These are phyloP conservation scores for Hygrophila difformis DNA, from an alignment of 257 asterid genomes.

Conservation along the genomic window DNA sequence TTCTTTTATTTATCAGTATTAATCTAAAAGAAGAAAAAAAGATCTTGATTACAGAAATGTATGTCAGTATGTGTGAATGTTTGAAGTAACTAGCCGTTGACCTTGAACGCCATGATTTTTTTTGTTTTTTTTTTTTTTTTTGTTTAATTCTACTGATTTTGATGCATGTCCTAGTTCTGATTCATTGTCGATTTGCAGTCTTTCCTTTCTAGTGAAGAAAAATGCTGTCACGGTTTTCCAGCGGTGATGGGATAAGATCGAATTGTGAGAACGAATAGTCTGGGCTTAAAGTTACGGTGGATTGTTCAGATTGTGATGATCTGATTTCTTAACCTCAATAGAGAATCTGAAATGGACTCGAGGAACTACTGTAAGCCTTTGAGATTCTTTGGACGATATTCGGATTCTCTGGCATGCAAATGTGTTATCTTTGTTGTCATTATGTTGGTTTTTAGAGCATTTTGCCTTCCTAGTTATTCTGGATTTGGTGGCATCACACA, in stretches of 20 bases:
- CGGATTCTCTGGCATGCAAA: slow-evolving; percentile 51
- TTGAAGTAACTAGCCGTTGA: background rate
- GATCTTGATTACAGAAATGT: too few relatives aligned
- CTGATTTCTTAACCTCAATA: slow-evolving; percentile 9
- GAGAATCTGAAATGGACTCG: slow-evolving; percentile 43
- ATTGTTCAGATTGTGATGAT: slow-evolving; percentile 9
- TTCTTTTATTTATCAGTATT: background rate
- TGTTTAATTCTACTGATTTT: too few relatives aligned
- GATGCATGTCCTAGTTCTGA: too few relatives aligned
- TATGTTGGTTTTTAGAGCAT: slow-evolving; percentile 40
- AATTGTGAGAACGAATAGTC: slow-evolving; percentile 7
- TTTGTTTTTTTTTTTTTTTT: too few relatives aligned
- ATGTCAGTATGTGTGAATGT: background rate
- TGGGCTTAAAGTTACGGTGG: slow-evolving; percentile 3
- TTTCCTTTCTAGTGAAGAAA: slow-evolving; percentile 14
- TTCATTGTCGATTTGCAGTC: background rate
- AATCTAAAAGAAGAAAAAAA: too few relatives aligned
- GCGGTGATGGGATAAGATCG: background rate
- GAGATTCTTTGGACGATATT: slow-evolving; percentile 44
- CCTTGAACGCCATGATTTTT: too few relatives aligned
- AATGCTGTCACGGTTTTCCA: background rate
- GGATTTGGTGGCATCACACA: slow-evolving; percentile 25
- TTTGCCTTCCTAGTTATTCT: slow-evolving; percentile 32
- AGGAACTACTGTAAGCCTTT: slow-evolving; percentile 31
- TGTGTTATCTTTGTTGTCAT: slow-evolving; percentile 32